A percentile compares a stretch with the other conserved stretches of the same genome.
phyloP scores from a whole-genome alignment of 2,329 filamentous ascomycete species.

The Fusarium solani-melongenae region DNA sequence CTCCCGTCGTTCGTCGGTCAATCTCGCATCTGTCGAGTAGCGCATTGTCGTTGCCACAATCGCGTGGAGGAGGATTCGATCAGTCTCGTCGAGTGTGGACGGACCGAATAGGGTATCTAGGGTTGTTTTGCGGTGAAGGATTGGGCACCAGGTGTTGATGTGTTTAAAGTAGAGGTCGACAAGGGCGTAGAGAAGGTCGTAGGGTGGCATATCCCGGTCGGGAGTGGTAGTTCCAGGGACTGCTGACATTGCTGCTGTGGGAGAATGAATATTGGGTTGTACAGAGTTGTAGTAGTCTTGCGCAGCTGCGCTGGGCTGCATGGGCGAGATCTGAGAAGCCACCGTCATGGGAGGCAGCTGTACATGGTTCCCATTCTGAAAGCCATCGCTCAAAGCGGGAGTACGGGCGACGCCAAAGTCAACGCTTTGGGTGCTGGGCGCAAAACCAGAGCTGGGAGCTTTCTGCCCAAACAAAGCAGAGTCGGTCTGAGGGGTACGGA shows the following conservation, averaged over 20 bases:
- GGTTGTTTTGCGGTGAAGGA: conserved; percentile 86
- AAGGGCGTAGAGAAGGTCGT: conserved; percentile 77
- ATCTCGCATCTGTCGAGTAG: conserved; percentile 80
- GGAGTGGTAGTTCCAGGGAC: conserved; percentile 42
- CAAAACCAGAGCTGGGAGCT: conserved; percentile 58
- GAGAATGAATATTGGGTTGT: conserved; percentile 64
- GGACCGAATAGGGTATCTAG: conserved; percentile 85
- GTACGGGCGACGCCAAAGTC: conserved; percentile 63
- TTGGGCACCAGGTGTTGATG: conserved; percentile 87
- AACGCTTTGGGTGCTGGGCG: conserved; percentile 57
- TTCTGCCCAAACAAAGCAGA: conserved; percentile 71
- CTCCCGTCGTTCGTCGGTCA: conserved; percentile 78
- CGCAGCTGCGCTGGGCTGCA: conserved; percentile 55
- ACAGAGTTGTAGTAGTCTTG: conserved; percentile 62
- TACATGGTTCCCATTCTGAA: conserved; percentile 59
- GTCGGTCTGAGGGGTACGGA: conserved; percentile 66
- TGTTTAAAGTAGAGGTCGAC: conserved; percentile 84
- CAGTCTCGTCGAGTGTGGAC: conserved; percentile 80
- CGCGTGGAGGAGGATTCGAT: conserved; percentile 84
- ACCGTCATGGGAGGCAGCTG: conserved; percentile 54
- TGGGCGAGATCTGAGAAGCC: conserved; percentile 47
- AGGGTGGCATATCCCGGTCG: conserved; percentile 78
- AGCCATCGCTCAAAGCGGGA: conserved; percentile 61
- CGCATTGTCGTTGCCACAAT: conserved; percentile 90
- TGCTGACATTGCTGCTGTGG: conserved; percentile 65